A percentile compares a stretch with the other conserved stretches of the same genome.
These are phyloP conservation scores for Nicotiana sylvestris DNA, from an alignment of 257 asterid species.

Conservation along the genomic window DNA sequence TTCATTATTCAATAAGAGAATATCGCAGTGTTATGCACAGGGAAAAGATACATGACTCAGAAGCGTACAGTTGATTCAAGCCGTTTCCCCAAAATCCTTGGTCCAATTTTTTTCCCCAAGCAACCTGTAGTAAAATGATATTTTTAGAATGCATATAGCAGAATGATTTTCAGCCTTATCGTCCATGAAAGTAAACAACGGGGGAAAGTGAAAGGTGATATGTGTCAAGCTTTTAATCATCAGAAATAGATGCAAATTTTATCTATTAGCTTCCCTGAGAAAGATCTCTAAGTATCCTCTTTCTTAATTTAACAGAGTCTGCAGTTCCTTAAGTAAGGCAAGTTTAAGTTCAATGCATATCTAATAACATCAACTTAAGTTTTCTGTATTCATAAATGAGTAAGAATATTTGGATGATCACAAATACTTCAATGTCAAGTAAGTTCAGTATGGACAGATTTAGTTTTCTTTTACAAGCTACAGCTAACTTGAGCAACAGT, in stretches of 20 bases:
- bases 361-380: too few species aligned
- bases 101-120: conserved; percentile 59
- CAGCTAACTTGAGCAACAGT: neutral
- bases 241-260: neutral
- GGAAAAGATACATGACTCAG: neutral
- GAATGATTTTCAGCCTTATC: neutral
- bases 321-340: neutral
- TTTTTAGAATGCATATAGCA: conserved; percentile 9
- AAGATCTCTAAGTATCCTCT: neutral
- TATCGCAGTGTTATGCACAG: neutral
- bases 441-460: neutral
- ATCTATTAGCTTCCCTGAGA: neutral
- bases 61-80: conserved; percentile 51
- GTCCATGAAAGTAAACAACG: too few species aligned
- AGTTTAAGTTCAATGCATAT: neutral
- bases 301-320: too few species aligned
- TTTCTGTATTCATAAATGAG: neutral
- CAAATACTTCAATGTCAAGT: neutral
- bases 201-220: too few species aligned
- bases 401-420: too few species aligned
- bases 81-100: conserved; percentile 56
- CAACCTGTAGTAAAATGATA: conserved; percentile 38
- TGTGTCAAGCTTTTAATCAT: too few species aligned
- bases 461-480: neutral
- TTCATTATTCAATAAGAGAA: neutral